Percentiles rank a stretch among this genome's conserved stretches.
phyloP scores from a whole-genome alignment of 2,329 filamentous ascomycete genomes.

The Knufia petricola region DNA sequence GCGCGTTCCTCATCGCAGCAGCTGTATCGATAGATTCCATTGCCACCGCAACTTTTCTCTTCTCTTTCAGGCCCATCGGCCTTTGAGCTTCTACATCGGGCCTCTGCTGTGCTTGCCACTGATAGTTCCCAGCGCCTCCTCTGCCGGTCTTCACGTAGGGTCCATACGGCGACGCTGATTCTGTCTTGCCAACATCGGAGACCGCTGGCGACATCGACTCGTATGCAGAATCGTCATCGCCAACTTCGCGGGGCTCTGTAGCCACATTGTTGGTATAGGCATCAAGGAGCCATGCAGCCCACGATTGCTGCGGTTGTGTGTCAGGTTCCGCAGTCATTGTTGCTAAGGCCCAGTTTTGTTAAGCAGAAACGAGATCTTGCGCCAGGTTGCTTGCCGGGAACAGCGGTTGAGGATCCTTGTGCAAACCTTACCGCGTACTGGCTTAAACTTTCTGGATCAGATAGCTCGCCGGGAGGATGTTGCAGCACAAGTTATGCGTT shows the following conservation, averaged over 20 bases:
- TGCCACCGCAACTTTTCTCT: slow-evolving; percentile 17
- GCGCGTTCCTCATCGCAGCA: slow-evolving; percentile 8
- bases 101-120: slow-evolving; percentile 34
- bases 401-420: neutral
- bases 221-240: slow-evolving; percentile 4
- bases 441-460: too few species aligned
- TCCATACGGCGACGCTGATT: slow-evolving; percentile 23
- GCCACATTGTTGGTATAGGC: slow-evolving; percentile 20
- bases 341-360: neutral
- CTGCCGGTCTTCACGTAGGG: slow-evolving; percentile 46
- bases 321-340: neutral
- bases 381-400: neutral
- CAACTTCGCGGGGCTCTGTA: slow-evolving; percentile 14
- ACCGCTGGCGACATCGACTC: slow-evolving; percentile 7
- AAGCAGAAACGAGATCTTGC: neutral
- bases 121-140: slow-evolving; percentile 57
- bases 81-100: slow-evolving; percentile 39
- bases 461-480: too few species aligned
- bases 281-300: slow-evolving; percentile 23
- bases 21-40: slow-evolving; percentile 19
- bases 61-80: slow-evolving; percentile 19
- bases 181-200: slow-evolving; percentile 5
- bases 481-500: too few species aligned
- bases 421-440: too few species aligned
- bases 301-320: slow-evolving; percentile 12